These are phyloP conservation scores for Candida berthetii DNA, from an alignment of 805 yeast genomes.

Conservation along the genomic window DNA sequence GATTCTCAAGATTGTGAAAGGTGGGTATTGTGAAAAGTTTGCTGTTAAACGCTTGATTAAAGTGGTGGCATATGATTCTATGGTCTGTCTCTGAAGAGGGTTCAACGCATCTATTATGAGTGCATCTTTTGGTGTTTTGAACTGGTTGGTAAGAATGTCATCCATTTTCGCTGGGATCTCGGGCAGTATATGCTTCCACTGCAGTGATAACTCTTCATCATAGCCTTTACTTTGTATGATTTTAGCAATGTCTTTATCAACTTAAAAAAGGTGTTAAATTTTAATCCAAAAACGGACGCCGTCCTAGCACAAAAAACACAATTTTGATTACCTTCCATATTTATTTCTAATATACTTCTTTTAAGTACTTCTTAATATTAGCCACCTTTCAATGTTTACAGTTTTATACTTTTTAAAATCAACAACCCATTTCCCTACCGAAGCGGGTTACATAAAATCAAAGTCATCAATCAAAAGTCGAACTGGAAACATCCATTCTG, in stretches of 20 bases:
- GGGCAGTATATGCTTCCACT: conserved; percentile 5
- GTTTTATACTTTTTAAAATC: too few species aligned
- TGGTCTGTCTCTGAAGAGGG: conserved; percentile 1
- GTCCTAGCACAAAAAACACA: too few species aligned
- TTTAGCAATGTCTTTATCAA: background rate
- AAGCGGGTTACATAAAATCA: too few species aligned
- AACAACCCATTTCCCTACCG: too few species aligned
- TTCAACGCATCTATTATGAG: conserved; percentile 7
- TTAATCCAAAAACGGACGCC: too few species aligned
- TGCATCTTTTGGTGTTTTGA: conserved; percentile 1
- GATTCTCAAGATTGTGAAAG: conserved; percentile 42
- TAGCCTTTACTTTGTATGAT: background rate
- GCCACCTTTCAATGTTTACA: too few species aligned
- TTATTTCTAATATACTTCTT: too few species aligned
- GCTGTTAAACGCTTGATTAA: conserved; percentile 6
- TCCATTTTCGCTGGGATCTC: conserved; percentile 6
- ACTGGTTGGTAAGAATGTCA: conserved; percentile 4
- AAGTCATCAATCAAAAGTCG: too few species aligned
- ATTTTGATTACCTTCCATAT: too few species aligned
- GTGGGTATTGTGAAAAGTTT: conserved; percentile 20
- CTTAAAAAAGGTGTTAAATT: background rate
- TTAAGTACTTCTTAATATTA: too few species aligned
- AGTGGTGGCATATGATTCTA: conserved; percentile 5
- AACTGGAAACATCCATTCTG: too few species aligned
- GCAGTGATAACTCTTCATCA: background rate